Base-by-base conservation (phyloP, 1,284 basidiomycete species). In the Hortiboletus rubellus region DNA sequence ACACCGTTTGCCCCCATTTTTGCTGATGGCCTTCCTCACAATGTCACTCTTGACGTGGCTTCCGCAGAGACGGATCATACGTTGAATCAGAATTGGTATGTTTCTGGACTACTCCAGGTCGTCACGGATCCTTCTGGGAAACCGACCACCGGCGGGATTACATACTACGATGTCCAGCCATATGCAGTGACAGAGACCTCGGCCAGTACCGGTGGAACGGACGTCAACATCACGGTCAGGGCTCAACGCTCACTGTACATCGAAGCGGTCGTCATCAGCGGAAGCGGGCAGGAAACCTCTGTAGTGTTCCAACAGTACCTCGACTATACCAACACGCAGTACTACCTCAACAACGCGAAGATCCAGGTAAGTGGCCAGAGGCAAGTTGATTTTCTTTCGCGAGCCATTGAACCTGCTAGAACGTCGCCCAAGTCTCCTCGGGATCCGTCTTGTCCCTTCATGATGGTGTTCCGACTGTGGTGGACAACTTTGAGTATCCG, bases 1-100 rank as follows among this genome's bases (percentile, higher is more conserved):
- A 91, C 90, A 15, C 89, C 91, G 1, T 93, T 92, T 69, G 78
- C 89, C 1, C 89, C 88, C 7, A 65, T 84, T 22, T 77, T 94
- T 40, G 79, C 86, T 1, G 89, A 92, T 64, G 86, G 85, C 2
- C 69, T 80, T 24, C 74, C 85, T 22, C 91, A 93, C 68, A 83
- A 74, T 40, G 81, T 92, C 63, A 82, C 83, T 45, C 74, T 93
- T 24, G 85, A 89, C 60, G 87, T 93, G 31, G 83, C 80, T 15
- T 91, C 89, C 1, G 86, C 87, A 6, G 89, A 92, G 65, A 62
- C 72, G 3, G 80, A 89, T 62, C 84, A 85, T 59, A 74, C 79
- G 9, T 84, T 88, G 65, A 82, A 88, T 55, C 77, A 80, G 59
- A 89, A 90, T 66, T 93, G 91, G 91, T 91, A 84, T 70, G 80